phyloP scores from a whole-genome alignment of 257 asterid genomes.

The Anisodus tanguticus region DNA sequence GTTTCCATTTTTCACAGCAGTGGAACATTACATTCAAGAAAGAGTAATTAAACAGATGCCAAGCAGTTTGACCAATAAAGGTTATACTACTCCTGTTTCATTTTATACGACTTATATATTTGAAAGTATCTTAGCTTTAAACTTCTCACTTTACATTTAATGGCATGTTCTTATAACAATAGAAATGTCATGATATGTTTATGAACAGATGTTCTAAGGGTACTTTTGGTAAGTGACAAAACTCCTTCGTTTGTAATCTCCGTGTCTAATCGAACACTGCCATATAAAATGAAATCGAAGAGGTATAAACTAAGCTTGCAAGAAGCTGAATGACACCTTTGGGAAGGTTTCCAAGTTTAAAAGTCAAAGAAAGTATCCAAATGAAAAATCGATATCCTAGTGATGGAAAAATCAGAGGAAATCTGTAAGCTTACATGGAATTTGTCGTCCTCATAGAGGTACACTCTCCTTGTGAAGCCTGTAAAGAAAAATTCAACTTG shows the following conservation, averaged over 20 bases:
- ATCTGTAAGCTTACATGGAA: constrained; percentile 67
- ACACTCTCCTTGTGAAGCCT: constrained; percentile 81
- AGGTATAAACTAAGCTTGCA: neutral
- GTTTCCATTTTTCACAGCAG: neutral
- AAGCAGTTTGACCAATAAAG: neutral
- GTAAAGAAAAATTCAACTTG: constrained; percentile 29
- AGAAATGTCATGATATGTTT: too few relatives aligned
- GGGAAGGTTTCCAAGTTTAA: neutral
- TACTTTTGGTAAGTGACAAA: too few relatives aligned
- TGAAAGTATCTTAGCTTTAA: too few relatives aligned
- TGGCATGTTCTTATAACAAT: too few relatives aligned
- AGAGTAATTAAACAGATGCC: neutral
- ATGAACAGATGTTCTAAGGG: too few relatives aligned
- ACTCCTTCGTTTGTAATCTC: too few relatives aligned
- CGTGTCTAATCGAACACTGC: too few relatives aligned
- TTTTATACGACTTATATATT: too few relatives aligned
- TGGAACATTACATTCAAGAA: neutral
- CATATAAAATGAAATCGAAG: too few relatives aligned
- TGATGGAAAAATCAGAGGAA: neutral
- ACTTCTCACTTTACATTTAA: too few relatives aligned
- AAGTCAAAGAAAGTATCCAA: neutral
- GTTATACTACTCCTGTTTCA: too few relatives aligned
- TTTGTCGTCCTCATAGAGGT: constrained; percentile 93
- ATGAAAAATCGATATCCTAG: neutral
- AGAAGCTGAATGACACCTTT: neutral